Conservation (phyloP, 495 filamentous ascomycete species). For the Tetracladium setigerum region DNA sequence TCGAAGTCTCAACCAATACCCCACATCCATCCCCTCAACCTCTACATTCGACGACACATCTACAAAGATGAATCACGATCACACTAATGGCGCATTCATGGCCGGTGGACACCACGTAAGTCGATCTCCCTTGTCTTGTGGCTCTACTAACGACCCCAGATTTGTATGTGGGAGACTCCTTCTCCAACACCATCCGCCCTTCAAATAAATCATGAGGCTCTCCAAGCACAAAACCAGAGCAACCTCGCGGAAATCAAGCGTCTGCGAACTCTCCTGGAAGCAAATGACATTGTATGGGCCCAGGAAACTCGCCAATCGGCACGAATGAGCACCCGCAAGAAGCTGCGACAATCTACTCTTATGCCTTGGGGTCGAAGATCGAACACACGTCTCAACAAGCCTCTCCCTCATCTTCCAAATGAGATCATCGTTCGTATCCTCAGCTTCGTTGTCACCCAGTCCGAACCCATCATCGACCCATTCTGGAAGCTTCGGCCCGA, state of each 20-base stretch:
- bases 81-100: too few species aligned
- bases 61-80: too few species aligned
- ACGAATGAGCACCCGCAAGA: background rate
- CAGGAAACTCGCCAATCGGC: conserved; percentile 6
- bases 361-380: background rate
- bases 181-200: background rate
- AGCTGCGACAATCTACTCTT: background rate
- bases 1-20: too few species aligned
- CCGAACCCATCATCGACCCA: conserved; percentile 39
- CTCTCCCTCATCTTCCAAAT: conserved; percentile 31
- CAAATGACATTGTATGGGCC: conserved; percentile 3
- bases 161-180: conserved; percentile 10
- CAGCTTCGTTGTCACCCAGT: conserved; percentile 32
- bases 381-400: background rate
- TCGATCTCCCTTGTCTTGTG: conserved; percentile 1
- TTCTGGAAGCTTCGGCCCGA: conserved; percentile 28
- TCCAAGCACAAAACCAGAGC: conserved; percentile 4
- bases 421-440: conserved; percentile 39
- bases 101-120: too few species aligned
- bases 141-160: background rate
- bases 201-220: background rate
- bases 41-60: too few species aligned
- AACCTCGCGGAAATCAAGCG: conserved; percentile 1
- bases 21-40: too few species aligned
- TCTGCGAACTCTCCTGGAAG: conserved; percentile 1